phyloP scores from a whole-genome alignment of 495 filamentous ascomycete genomes.

The Hypoxylon cercidicola region DNA sequence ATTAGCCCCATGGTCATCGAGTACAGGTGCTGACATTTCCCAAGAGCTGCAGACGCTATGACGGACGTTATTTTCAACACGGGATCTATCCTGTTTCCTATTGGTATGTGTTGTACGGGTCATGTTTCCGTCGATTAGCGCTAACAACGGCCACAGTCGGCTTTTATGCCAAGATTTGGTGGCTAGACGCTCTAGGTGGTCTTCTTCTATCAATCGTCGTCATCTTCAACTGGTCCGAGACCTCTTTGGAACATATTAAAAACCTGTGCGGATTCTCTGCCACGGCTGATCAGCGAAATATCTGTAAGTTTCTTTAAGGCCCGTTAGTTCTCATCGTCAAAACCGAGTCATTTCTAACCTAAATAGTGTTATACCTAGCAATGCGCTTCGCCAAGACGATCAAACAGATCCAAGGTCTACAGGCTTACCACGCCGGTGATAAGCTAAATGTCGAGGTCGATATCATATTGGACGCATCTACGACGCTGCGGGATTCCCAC shows the following conservation, averaged over 20 bases:
- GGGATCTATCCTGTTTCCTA: conserved; percentile 86
- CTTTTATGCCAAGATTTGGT: conserved; percentile 81
- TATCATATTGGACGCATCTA: conserved; percentile 83
- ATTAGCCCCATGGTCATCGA: background rate
- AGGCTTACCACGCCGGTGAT: conserved; percentile 91
- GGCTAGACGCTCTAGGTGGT: conserved; percentile 86
- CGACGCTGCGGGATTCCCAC: conserved; percentile 83
- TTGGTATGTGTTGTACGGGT: conserved; percentile 62
- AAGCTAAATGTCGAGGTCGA: conserved; percentile 85
- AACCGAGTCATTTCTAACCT: conserved; percentile 8
- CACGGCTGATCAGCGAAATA: conserved; percentile 80
- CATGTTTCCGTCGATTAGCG: background rate
- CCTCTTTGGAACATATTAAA: conserved; percentile 79
- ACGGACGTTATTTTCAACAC: conserved; percentile 86
- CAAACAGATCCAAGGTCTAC: conserved; percentile 84
- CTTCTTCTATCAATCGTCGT: conserved; percentile 82
- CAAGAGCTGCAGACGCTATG: conserved; percentile 51
- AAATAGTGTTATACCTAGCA: conserved; percentile 81
- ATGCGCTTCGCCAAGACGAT: conserved; percentile 95
- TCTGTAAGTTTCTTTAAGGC: conserved; percentile 53
- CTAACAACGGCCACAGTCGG: conserved; percentile 63
- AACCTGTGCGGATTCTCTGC: conserved; percentile 86
- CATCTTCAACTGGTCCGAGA: conserved; percentile 85
- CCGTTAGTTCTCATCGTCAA: background rate
- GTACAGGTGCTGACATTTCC: conserved; percentile 54